Percentiles rank a stretch among this genome's conserved stretches.
Evolutionary conservation across 306 rosid genomes (phyloP).

Genomic region (Pueraria montana): DNA sequence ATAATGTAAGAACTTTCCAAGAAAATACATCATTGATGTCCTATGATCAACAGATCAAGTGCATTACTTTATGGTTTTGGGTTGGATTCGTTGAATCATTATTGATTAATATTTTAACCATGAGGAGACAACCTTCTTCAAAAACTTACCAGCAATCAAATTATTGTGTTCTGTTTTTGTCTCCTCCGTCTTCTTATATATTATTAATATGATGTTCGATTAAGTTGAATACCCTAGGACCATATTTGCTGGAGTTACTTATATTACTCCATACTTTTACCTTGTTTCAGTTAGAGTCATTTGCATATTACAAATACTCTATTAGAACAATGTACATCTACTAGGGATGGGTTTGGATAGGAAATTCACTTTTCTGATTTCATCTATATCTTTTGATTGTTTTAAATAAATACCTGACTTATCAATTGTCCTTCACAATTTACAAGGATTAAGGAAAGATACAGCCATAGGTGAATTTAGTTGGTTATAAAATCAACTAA

Average conservation of each 20-base stretch:
- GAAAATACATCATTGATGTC: slow-evolving; percentile 39
- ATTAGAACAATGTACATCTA: not conserved
- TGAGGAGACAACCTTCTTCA: slow-evolving; percentile 15
- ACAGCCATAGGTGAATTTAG: not conserved
- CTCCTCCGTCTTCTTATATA: slow-evolving; percentile 25
- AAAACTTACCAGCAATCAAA: slow-evolving; percentile 20
- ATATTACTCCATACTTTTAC: not conserved
- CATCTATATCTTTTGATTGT: slow-evolving; percentile 12
- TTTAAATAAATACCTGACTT: not conserved
- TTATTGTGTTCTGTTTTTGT: slow-evolving; percentile 36
- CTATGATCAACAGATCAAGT: slow-evolving; percentile 8
- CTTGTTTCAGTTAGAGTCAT: slow-evolving; percentile 6
- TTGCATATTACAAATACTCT: slow-evolving; percentile 9
- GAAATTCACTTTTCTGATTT: not conserved
- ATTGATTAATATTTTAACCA: slow-evolving; percentile 31
- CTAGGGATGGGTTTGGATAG: slow-evolving; percentile 3
- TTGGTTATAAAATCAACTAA: not conserved
- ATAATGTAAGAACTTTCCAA: slow-evolving; percentile 46
- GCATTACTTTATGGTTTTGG: slow-evolving; percentile 19
- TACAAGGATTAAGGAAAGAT: slow-evolving; percentile 1
- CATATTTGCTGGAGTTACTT: slow-evolving; percentile 4
- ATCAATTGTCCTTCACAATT: slow-evolving; percentile 1
- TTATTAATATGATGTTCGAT: slow-evolving; percentile 16
- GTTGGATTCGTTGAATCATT: slow-evolving; percentile 48
- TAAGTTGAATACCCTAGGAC: slow-evolving; percentile 5